A percentile compares a stretch with the other conserved stretches of the same genome.
phyloP scores from a whole-genome alignment of 2,329 filamentous ascomycete genomes.

The Paraphaeosphaeria minitans region DNA sequence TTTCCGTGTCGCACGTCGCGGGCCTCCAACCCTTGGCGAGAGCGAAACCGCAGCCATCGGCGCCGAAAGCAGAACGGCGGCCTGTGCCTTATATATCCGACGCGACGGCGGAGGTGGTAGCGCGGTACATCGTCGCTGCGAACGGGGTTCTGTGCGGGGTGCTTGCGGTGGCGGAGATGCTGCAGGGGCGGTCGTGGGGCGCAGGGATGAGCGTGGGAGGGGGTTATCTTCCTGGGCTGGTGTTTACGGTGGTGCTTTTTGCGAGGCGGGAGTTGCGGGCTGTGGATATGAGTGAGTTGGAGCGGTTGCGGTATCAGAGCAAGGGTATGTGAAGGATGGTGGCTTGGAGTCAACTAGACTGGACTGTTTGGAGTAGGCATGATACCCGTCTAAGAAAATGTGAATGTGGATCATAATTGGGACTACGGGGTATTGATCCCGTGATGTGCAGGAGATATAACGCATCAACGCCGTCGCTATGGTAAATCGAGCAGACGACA shows the following conservation, averaged over 20 bases:
- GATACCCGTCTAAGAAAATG: too few species aligned
- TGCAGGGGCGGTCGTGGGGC: conserved; percentile 27
- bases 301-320: conserved; percentile 66
- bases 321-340: conserved; percentile 61
- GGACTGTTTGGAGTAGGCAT: too few species aligned
- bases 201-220: conserved; percentile 40
- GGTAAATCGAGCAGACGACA: neutral
- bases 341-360: too few species aligned
- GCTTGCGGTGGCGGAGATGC: conserved; percentile 53
- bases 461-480: conserved; percentile 22
- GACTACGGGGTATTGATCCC: neutral
- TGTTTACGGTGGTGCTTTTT: conserved; percentile 65
- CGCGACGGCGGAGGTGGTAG: conserved; percentile 55
- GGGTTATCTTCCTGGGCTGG: conserved; percentile 53
- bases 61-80: conserved; percentile 11
- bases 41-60: neutral
- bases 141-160: conserved; percentile 62
- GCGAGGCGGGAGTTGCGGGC: conserved; percentile 70
- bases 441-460: conserved; percentile 13
- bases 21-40: conserved; percentile 4
- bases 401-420: neutral
- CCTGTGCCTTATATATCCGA: conserved; percentile 32
- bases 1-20: conserved; percentile 18
- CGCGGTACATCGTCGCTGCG: conserved; percentile 63
- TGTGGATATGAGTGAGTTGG: conserved; percentile 71